phyloP scores from a whole-genome alignment of 2,329 filamentous ascomycete genomes.

The Aspergillus sp. region DNA sequence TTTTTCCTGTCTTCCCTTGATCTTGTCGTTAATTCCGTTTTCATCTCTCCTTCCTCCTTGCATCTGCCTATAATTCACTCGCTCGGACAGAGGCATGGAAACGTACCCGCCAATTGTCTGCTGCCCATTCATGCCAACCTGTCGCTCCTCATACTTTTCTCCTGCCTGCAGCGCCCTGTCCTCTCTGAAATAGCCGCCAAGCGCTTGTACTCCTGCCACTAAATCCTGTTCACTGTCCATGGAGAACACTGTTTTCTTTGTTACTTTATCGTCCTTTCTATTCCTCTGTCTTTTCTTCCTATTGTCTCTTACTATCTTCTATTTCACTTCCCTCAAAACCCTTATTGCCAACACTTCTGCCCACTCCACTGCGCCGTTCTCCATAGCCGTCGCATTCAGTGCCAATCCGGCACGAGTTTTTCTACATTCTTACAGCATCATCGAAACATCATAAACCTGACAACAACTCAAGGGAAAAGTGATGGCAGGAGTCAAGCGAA shows the following conservation, averaged over 20 bases:
- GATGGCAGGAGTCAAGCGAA: slow-evolving; percentile 45
- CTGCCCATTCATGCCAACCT: not conserved
- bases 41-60: slow-evolving; percentile 5
- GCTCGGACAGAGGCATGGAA: not conserved
- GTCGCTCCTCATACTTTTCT: slow-evolving; percentile 9
- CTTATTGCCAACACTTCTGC: slow-evolving; percentile 2
- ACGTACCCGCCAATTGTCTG: not conserved
- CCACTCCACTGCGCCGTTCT: slow-evolving; percentile 1
- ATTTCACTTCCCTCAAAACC: slow-evolving; percentile 6
- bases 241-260: slow-evolving; percentile 4
- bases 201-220: slow-evolving; percentile 15
- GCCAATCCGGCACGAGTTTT: not conserved
- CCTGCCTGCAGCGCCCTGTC: slow-evolving; percentile 2
- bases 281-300: slow-evolving; percentile 1
- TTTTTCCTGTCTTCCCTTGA: slow-evolving; percentile 11
- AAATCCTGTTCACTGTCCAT: slow-evolving; percentile 2
- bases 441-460: slow-evolving; percentile 6
- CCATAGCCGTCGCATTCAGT: not conserved
- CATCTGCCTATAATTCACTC: not conserved
- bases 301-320: slow-evolving; percentile 2
- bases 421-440: not conserved
- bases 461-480: slow-evolving; percentile 27
- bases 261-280: not conserved
- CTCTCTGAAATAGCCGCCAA: slow-evolving; percentile 9
- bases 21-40: slow-evolving; percentile 11